Percentiles rank a stretch among this genome's conserved stretches.
Conservation (phyloP, 371 early-diverging fungal species). For the Syncephalastrum contaminatum region DNA sequence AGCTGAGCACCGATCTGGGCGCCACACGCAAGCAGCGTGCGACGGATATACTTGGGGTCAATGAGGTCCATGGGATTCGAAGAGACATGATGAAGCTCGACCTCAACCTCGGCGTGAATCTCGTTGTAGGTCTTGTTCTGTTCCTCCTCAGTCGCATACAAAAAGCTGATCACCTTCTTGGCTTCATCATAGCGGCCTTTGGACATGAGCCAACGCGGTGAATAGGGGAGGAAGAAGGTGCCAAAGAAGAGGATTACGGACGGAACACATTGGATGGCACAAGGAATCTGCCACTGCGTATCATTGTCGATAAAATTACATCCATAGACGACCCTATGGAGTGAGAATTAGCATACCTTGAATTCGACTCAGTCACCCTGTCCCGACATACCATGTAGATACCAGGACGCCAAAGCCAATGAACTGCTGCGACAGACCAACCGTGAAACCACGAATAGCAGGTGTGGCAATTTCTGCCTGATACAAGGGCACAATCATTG, state of each 20-base stretch:
- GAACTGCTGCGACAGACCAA: conserved; percentile 25
- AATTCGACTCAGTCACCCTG: neutral
- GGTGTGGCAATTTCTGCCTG: conserved; percentile 49
- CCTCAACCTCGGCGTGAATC: conserved; percentile 37
- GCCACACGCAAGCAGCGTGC: conserved; percentile 14
- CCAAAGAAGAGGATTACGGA: conserved; percentile 39
- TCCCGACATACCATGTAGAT: conserved; percentile 9
- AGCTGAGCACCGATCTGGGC: conserved; percentile 47
- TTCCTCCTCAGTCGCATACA: conserved; percentile 32
- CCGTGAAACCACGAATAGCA: conserved; percentile 27
- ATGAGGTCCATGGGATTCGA: conserved; percentile 74
- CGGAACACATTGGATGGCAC: conserved; percentile 36
- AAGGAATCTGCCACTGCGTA: conserved; percentile 42
- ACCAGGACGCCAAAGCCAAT: conserved; percentile 25
- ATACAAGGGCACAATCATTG: conserved; percentile 45
- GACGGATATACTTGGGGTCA: conserved; percentile 11
- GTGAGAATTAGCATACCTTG: neutral
- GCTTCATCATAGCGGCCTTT: conserved; percentile 36
- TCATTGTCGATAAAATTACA: conserved; percentile 15
- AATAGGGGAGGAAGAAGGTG: conserved; percentile 49
- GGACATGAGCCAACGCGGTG: conserved; percentile 57
- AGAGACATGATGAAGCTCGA: conserved; percentile 51
- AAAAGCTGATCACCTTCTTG: conserved; percentile 25
- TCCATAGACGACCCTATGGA: conserved; percentile 35
- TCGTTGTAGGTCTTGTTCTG: conserved; percentile 53